Percentiles rank a stretch among this genome's conserved stretches.
These are phyloP conservation scores for Nepenthes mirabilis DNA, from an alignment of 148 eudicot genomes.

Conservation along the genomic window DNA sequence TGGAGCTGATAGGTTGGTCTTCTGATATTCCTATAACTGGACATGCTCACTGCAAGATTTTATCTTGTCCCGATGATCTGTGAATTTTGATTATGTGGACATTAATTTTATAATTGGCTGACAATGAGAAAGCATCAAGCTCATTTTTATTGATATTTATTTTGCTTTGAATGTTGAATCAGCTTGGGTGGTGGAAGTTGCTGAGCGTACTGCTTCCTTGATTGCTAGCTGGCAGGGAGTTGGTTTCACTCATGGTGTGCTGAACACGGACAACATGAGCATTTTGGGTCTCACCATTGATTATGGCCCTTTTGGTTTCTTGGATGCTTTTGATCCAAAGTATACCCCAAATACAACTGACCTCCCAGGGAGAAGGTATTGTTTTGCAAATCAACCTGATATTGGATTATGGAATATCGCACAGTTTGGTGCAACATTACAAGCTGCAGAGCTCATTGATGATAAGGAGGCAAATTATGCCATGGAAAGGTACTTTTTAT, in stretches of 20 bases:
- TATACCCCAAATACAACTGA: slow-evolving; percentile 97
- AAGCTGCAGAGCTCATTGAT: slow-evolving; percentile 65
- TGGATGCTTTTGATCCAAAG: slow-evolving; percentile 99
- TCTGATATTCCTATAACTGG: too few relatives aligned
- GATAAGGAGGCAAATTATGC: slow-evolving; percentile 81
- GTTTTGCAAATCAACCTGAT: slow-evolving; percentile 99
- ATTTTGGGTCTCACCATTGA: slow-evolving; percentile 93
- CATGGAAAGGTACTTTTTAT: slow-evolving; percentile 66
- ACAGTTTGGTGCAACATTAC: slow-evolving; percentile 75
- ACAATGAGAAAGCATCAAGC: not conserved
- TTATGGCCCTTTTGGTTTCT: slow-evolving; percentile 96
- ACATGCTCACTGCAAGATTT: too few relatives aligned
- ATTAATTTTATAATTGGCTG: not conserved
- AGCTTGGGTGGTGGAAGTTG: slow-evolving; percentile 99
- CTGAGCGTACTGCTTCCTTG: slow-evolving; percentile 94
- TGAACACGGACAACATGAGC: slow-evolving; percentile 99
- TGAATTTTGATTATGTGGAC: not conserved
- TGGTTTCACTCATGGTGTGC: slow-evolving; percentile 98
- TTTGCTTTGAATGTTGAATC: slow-evolving; percentile 14
- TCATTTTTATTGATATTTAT: not conserved
- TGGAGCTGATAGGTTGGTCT: too few relatives aligned
- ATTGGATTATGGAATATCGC: slow-evolving; percentile 96
- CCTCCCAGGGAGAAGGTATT: slow-evolving; percentile 97
- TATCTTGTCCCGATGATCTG: too few relatives aligned
- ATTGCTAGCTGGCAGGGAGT: slow-evolving; percentile 98